Percentiles rank a stretch among this genome's conserved stretches.
These are phyloP conservation scores for Neodidymelliopsis sp. DNA, from an alignment of 2,329 filamentous ascomycete genomes.

Conservation along the genomic window DNA sequence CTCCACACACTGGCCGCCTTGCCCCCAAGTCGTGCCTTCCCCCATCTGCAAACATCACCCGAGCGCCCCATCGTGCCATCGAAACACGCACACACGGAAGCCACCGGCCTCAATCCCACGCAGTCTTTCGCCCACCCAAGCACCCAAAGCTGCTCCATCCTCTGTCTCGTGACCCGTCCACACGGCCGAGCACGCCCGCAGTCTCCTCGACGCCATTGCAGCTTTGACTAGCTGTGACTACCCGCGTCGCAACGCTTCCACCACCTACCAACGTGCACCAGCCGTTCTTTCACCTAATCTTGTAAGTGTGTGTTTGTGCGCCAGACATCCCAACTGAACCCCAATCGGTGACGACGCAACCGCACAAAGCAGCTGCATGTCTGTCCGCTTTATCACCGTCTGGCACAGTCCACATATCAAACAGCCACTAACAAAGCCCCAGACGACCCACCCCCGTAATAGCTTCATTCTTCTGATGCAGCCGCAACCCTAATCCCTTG, in stretches of 20 bases:
- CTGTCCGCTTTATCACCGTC: conserved; percentile 1
- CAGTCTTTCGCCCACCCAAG: conserved; percentile 25
- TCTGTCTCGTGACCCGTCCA: conserved; percentile 13
- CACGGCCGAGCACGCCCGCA: conserved; percentile 23
- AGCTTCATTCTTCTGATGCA: conserved; percentile 53
- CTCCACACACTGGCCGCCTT: conserved; percentile 12
- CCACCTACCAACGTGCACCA: conserved; percentile 21
- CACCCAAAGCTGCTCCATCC: conserved; percentile 21
- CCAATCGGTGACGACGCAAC: not conserved
- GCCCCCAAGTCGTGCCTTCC: conserved; percentile 18
- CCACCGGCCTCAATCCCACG: conserved; percentile 33
- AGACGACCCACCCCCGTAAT: conserved; percentile 31
- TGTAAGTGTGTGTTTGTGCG: conserved; percentile 23
- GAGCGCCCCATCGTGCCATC: not conserved
- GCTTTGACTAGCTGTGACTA: conserved; percentile 42
- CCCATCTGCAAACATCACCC: not conserved
- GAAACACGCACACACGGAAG: conserved; percentile 32
- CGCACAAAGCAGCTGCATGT: not conserved
- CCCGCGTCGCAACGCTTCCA: conserved; percentile 17
- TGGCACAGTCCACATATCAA: conserved; percentile 7
- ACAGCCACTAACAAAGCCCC: conserved; percentile 24
- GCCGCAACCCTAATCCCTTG: conserved; percentile 46
- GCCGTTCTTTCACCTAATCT: conserved; percentile 28
- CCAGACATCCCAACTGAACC: not conserved
- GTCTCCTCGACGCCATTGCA: conserved; percentile 42